These are phyloP conservation scores for sweet orange (Citrus sinensis) DNA, from an alignment of 345 rosid species.

Conservation along the genomic window DVS_A1.0 CM039163.1:46698501-46699000, in stretches of 20 bases:
- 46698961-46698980: no score
- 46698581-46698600: neutral
- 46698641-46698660: neutral
- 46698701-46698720: neutral
- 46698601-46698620: neutral
- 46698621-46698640: neutral
- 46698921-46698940: no score
- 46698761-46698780: neutral
- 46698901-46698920: no score
- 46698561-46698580: constrained; percentile 15
- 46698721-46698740: neutral
- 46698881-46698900: no score
- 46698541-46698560: constrained; percentile 25
- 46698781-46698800: neutral
- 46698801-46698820: neutral
- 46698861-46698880: neutral
- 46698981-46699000: no score
- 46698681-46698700: constrained; percentile 5
- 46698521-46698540: constrained; percentile 24
- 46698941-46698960: no score
- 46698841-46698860: neutral
- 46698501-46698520: constrained; percentile 24
- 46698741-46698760: neutral
- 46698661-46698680: neutral
- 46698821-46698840: neutral